phyloP scores from a whole-genome alignment of 176 grass and related monocot species.

The Neostapfia colusana region DNA sequence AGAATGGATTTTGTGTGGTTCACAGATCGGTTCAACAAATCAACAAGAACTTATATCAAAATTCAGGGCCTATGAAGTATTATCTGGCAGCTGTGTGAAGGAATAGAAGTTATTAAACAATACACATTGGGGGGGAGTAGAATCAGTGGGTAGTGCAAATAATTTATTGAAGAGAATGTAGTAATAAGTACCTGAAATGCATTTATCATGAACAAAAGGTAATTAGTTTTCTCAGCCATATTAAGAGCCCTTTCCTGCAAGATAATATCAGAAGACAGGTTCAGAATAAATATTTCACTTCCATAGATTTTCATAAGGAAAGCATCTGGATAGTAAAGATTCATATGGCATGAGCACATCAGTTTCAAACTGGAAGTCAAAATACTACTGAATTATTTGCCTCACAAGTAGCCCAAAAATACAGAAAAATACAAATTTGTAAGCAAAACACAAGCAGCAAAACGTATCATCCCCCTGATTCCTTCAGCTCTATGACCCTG shows the following conservation, averaged over 20 bases:
- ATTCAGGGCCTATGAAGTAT: conserved; percentile 3
- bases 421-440: no score
- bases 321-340: neutral
- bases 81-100: neutral
- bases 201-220: conserved; percentile 98
- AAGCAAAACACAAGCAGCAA: no score
- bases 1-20: neutral
- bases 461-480: no score
- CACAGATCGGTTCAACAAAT: conserved; percentile 15
- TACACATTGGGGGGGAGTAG: neutral
- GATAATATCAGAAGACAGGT: conserved; percentile 31
- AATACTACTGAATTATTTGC: no score
- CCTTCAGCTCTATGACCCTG: neutral
- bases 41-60: conserved; percentile 4
- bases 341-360: neutral
- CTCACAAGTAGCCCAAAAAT: no score
- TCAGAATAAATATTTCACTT: neutral
- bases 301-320: conserved; percentile 13
- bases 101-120: conserved; percentile 2
- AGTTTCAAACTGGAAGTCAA: conserved; percentile 1
- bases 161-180: neutral
- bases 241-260: conserved; percentile 66
- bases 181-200: conserved; percentile 73
- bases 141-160: conserved; percentile 18
- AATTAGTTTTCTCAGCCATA: conserved; percentile 94